These are phyloP conservation scores for Pezicula rhizophila DNA, from an alignment of 2,329 filamentous ascomycete species.

Conservation along the genomic window DNA sequence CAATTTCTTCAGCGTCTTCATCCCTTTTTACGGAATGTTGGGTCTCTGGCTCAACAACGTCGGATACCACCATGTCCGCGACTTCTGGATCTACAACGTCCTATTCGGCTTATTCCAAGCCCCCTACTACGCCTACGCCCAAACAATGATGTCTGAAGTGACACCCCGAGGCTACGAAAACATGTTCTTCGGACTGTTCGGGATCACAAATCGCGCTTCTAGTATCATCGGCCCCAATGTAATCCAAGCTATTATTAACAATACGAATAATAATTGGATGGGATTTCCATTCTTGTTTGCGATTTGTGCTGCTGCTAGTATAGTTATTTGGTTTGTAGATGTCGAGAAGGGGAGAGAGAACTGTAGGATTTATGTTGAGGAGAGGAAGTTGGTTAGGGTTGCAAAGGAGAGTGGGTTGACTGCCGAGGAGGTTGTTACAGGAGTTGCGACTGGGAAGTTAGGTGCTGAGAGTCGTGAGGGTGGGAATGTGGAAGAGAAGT, in stretches of 20 bases:
- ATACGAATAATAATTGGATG: constrained; percentile 36
- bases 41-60: constrained; percentile 33
- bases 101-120: constrained; percentile 36
- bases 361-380: constrained; percentile 30
- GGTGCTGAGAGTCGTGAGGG: constrained; percentile 1
- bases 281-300: constrained; percentile 37
- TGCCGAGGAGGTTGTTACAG: constrained; percentile 15
- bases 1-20: constrained; percentile 34
- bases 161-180: constrained; percentile 37
- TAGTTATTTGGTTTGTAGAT: constrained; percentile 33
- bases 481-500: constrained; percentile 2
- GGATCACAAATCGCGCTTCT: constrained; percentile 36
- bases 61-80: constrained; percentile 32
- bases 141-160: constrained; percentile 38
- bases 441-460: constrained; percentile 9
- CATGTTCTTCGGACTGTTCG: constrained; percentile 38
- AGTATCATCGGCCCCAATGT: constrained; percentile 38
- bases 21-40: constrained; percentile 36
- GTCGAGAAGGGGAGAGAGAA: constrained; percentile 35
- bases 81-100: constrained; percentile 38
- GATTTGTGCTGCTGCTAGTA: constrained; percentile 30
- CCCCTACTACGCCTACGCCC: constrained; percentile 36
- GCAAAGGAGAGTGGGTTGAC: constrained; percentile 22
- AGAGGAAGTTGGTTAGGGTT: constrained; percentile 26
- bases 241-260: constrained; percentile 36